Evolutionary conservation across 345 rosid genomes (phyloP), one percentile per base, ranked within the genome.

Genomic region (Odontarrhena argentea): DNA sequence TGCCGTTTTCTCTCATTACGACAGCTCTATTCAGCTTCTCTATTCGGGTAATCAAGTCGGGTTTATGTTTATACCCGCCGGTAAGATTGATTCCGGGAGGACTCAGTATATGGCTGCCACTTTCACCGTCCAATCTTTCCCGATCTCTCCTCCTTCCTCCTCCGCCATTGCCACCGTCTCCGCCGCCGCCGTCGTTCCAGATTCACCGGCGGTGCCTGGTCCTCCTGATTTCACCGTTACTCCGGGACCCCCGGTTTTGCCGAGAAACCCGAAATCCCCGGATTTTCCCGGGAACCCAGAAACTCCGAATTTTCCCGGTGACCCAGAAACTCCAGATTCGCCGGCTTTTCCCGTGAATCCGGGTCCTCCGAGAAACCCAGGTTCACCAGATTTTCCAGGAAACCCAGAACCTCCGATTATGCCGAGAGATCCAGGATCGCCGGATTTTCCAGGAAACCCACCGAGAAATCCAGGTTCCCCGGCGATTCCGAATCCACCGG

Each of bases 41-140:
- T 86, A 89, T 68, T 79, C 93, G 11, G 97, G 96, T 7, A 80
- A 84, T 51, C 97, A 83, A 74, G 92, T 95, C 57, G 99, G 98
- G 2, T 91, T 91, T 83, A 85, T 95, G 96, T 91, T 91, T 80
- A 87, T 95, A 9, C 99, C 99, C 75, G 99, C 99, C 35, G 96
- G 98, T 5, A 82, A 87, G 77, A 84, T 91, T 81, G 89, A 77
- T 8, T 64, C 96, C 1, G 93, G 96, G 32, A 84, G 54, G 70
- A 84, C 91, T 73, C 85, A 91, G 73, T 82, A 87, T 84, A 91
- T 91, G 98, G 96, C 93, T 32, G 98, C 96, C n/a, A 87, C 88
- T 53, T 95, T 91, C 69, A 63, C 93, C 53, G 96, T 91, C 49
- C 84, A 86, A 65, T 89, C 97, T 15, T 87, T 95, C 76, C 96